Conservation (phyloP, 495 filamentous ascomycete species). For the Hyaloscypha finlandica region DNA sequence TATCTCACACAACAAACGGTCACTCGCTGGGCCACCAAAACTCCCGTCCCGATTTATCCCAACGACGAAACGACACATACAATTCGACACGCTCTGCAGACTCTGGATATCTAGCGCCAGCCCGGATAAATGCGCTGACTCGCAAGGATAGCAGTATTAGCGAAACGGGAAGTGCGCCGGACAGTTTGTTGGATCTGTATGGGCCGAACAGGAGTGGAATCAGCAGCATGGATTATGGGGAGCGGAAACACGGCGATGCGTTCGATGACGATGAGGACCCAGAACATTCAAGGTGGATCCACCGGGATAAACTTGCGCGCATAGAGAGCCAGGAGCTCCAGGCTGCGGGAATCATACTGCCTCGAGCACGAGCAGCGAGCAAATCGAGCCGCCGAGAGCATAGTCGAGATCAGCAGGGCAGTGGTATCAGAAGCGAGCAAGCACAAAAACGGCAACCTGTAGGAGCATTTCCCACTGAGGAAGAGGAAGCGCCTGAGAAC, state of each 20-base stretch:
- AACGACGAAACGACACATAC: conserved; percentile 15
- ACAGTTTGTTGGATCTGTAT: conserved; percentile 59
- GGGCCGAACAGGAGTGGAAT: conserved; percentile 34
- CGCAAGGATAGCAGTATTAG: conserved; percentile 51
- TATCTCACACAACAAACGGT: conserved; percentile 32
- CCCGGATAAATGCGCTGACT: conserved; percentile 36
- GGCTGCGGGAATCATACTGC: conserved; percentile 75
- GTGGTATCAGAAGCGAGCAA: conserved; percentile 38
- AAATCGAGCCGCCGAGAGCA: conserved; percentile 57
- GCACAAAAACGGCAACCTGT: conserved; percentile 45
- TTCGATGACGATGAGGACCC: conserved; percentile 36
- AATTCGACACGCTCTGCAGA: conserved; percentile 16
- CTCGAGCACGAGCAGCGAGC: conserved; percentile 61
- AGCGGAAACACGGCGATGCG: conserved; percentile 26
- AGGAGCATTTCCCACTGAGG: conserved; percentile 47
- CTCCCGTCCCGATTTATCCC: conserved; percentile 28
- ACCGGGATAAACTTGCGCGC: conserved; percentile 88
- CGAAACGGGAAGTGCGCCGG: conserved; percentile 55
- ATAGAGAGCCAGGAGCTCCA: conserved; percentile 94
- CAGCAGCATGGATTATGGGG: conserved; percentile 38
- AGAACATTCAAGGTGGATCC: conserved; percentile 85
- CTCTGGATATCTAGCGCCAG: conserved; percentile 27
- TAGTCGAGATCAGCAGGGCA: conserved; percentile 51
- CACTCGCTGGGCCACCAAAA: conserved; percentile 19
- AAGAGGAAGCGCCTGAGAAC: conserved; percentile 41